phyloP scores from a whole-genome alignment of 2,329 filamentous ascomycete genomes.

The Lomentospora prolificans region DNA sequence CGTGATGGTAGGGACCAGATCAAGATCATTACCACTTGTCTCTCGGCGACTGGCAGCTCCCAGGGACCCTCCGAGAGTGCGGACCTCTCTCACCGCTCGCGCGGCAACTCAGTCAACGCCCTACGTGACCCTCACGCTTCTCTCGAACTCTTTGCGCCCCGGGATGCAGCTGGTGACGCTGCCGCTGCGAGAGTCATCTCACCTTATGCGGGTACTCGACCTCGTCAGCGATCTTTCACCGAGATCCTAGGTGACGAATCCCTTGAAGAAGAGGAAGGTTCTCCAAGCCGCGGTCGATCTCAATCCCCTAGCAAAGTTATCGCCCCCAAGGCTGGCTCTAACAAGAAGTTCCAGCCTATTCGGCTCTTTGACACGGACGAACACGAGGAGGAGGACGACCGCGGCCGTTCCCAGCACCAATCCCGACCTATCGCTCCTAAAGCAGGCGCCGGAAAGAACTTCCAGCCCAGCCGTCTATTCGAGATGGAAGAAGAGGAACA shows the following conservation, averaged over 20 bases:
- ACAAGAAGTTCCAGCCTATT: constrained; percentile 45
- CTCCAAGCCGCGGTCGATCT: constrained; percentile 38
- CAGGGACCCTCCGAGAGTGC: constrained; percentile 23
- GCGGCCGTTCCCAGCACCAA: constrained; percentile 43
- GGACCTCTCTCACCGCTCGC: constrained; percentile 32
- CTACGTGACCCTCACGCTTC: constrained; percentile 59
- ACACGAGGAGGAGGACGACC: constrained; percentile 34
- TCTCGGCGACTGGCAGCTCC: constrained; percentile 35
- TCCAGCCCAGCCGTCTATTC: constrained; percentile 53
- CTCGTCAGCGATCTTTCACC: constrained; percentile 54
- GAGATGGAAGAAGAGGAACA: constrained; percentile 32
- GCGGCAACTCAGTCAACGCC: constrained; percentile 43
- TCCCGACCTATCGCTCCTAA: constrained; percentile 38
- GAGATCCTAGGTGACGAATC: constrained; percentile 58
- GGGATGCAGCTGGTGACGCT: constrained; percentile 48
- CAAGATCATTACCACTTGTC: constrained; percentile 58
- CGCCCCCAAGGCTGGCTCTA: constrained; percentile 39
- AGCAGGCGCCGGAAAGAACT: constrained; percentile 49
- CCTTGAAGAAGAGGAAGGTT: constrained; percentile 24
- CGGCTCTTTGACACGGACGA: constrained; percentile 43
- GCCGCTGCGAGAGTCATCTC: constrained; percentile 41
- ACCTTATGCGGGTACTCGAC: constrained; percentile 52
- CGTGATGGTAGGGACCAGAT: constrained; percentile 77
- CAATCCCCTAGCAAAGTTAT: constrained; percentile 29
- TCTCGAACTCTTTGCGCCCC: constrained; percentile 64